Evolutionary conservation across 2,329 filamentous ascomycete genomes (phyloP).

Genomic region (Pseudogymnoascus sp.): DNA sequence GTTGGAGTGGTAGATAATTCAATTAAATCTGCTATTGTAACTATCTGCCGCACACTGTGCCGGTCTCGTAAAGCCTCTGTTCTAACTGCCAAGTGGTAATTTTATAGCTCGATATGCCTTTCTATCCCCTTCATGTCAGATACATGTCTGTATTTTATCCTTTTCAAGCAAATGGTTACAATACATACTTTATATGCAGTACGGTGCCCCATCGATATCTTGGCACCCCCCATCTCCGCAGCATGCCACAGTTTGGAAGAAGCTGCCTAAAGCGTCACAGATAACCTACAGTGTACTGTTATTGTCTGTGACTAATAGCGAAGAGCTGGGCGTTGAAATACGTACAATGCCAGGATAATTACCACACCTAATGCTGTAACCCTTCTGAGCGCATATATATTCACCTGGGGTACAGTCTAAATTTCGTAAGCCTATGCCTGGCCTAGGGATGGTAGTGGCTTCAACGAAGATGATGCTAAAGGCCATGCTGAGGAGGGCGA

Average conservation of each 20-base stretch:
- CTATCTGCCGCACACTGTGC: not conserved
- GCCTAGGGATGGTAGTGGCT: not conserved
- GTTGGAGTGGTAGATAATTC: not conserved
- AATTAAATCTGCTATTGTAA: not conserved
- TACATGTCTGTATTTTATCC: not conserved
- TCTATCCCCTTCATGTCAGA: not conserved
- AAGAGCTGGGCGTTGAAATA: not conserved
- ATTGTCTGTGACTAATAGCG: not conserved
- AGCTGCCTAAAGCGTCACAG: not conserved
- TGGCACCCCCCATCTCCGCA: not conserved
- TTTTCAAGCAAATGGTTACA: not conserved
- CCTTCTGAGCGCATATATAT: not conserved
- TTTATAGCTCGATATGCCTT: not conserved
- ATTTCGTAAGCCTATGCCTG: not conserved
- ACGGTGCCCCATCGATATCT: not conserved
- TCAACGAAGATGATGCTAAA: not conserved
- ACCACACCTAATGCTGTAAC: not conserved
- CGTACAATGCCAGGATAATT: not conserved
- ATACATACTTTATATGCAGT: not conserved
- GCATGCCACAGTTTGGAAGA: not conserved
- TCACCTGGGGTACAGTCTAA: not conserved
- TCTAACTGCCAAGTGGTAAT: not conserved
- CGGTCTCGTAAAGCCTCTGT: not conserved
- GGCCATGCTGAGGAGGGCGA: not conserved
- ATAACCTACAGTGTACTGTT: not conserved